Base-by-base conservation (phyloP, 345 rosid species). In the Lenwebbia sp. region DNA sequence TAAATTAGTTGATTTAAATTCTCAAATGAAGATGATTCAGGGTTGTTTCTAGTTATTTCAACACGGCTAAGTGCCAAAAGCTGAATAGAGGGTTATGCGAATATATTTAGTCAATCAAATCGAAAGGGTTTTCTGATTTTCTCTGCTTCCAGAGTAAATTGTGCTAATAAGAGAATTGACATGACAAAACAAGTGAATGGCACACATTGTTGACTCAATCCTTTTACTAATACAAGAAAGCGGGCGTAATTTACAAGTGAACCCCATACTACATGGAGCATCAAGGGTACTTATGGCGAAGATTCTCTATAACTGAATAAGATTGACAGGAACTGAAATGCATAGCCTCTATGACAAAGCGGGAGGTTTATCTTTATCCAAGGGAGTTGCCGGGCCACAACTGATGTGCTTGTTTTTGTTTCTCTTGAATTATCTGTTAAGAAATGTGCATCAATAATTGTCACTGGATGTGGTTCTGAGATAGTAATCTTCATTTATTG, bases 401-500 rank as follows among this genome's bases (percentile, higher is more conserved):
- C 57, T 54, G 57, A 54, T 22, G 70, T 58, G 70, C 70, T 58
- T n/a, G 70, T 58, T 26, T 70, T 70, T 70, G 47, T 70, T 37
- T 70, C 81, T 70, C 47, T 70, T 37, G 47, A 37, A 70, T 37
- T 70, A 70, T 70, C 47, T 70, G 13, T 70, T 37, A 9, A 37
- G 81, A 70, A 33, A 70, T 10, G 81, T 37, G 47, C 47, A 37
- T 70, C 81, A 70, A 19, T 70, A 83, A 53, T 54, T 22, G 56
- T 83, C 30, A 83, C 14, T 37, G 28, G 49, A 55, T 83, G 56
- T 83, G 44, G 50, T 41, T 83, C 40, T 54, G 44, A 65, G 78
- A 47, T 28, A 57, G 54, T 65, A 65, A 22, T 84, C 74, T 82
- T 85, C 86, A 40, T 40, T 89, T 54, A 55, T 60, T 89, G n/a